Evolutionary conservation across 306 rosid genomes (phyloP), one percentile per base, ranked within the genome.

Genomic region (Cucurbita pepo): DNA sequence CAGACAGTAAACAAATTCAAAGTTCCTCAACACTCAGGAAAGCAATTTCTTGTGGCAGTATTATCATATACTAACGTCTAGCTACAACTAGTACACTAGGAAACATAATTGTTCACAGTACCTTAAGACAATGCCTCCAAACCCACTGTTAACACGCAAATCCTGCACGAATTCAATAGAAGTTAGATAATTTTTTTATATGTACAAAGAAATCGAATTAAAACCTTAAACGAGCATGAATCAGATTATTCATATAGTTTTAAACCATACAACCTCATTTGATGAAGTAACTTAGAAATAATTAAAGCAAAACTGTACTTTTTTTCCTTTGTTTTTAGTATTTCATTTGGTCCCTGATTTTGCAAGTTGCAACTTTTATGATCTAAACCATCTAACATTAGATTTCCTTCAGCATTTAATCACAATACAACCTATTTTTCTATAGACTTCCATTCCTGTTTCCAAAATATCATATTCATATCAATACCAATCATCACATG

Each of bases 61-160:
- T 11, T 25, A 50, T n/a, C 73, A 69, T 22, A 19, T 1, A 15
- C n/a, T 19, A 67, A 19, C 7, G 11, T 64, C 19, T 10, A 43
- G 37, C 19, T 18, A 64, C 71, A 64, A 43, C 5, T 30, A 60
- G 25, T 5, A 41, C 30, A 64, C 71, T 10, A 64, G 34, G 53
- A 40, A 64, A 6, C 52, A 64, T 43, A 43, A 69, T 70, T 38
- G 67, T 30, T 69, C 62, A 7, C 50, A 43, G 54, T 87, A 90
- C 98, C 97, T 94, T 82, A 94, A 81, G 75, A 83, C 89, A 82
- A 94, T 77, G 76, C 96, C 97, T 70, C 97, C 98, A 82, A 94
- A 94, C 58, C 98, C 98, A 83, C 78, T 89, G 81, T 60, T 94
- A 71, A 94, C 89, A 22, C 97, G 97, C 79, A 94, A 86, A 79